Evolutionary conservation across 1,139 yeast species (phyloP), one percentile per base, ranked within the genome.

Genomic region (Meyerozyma carpophila): DNA sequence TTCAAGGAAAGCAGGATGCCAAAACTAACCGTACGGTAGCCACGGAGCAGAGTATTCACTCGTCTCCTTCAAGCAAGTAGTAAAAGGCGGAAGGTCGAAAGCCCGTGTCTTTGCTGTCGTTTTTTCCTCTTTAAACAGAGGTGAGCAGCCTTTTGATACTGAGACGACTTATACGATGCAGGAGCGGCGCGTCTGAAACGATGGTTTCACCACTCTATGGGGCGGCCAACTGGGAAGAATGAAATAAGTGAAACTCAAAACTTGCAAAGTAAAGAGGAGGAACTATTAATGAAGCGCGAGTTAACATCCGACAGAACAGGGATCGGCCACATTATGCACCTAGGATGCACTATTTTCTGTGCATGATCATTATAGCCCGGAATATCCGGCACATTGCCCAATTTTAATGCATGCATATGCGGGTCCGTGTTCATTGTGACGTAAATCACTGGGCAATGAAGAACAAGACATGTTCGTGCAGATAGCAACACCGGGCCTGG

Each of bases 151-250:
- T 34, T 34, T 34, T 34, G 37, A 5, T 10, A 34, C 37, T 9
- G 16, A 34, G 16, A 34, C 37, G 37, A 34, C 37, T 16, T 20
- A 18, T n/a, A 18, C 25, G 13, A 34, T 34, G 37, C 37, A 34
- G 37, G 37, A 34, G 37, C 25, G 37, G 37, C 37, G 37, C 37
- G 37, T 34, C 37, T 34, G 37, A 34, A 34, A 34, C 37, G 34
- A 31, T 31, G 16, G 34, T 31, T 31, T 31, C 34, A 31, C 34
- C 20, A 31, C 34, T 31, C 34, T 8, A 14, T 31, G 34, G 34
- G 8, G 34, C 16, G 10, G 34, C 34, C 6, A 13, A 13, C 10
- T 8, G 6, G 13, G 7, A 8, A 8, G 10, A 6, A 13, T 2
- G 10, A 13, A 8, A 4, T 3, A 4, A 3, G 34, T 14, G 20